Conservation (phyloP, 257 asterid genomes). For the Solanum etuberosum region DNA sequence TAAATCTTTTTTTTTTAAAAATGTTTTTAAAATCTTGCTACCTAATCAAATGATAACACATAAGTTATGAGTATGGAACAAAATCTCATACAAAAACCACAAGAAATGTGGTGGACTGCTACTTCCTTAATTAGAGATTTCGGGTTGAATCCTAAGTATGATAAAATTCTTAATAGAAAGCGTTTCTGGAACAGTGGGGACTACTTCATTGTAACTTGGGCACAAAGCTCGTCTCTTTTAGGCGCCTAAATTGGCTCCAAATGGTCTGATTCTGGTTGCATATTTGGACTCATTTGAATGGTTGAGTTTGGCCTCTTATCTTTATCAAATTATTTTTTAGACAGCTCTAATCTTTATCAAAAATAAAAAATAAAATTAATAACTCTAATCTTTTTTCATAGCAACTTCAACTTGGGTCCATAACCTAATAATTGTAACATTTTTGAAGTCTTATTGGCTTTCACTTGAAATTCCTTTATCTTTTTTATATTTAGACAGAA, state of each 20-base stretch:
- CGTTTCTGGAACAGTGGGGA: too few relatives aligned
- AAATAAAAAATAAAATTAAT: too few relatives aligned
- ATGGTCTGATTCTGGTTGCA: background rate
- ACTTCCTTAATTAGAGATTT: rapidly evolving
- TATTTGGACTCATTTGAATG: background rate
- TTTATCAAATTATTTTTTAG: background rate
- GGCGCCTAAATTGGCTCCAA: background rate
- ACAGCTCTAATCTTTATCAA: background rate
- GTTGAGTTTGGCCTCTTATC: background rate
- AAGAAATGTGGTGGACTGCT: background rate
- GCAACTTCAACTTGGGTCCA: background rate
- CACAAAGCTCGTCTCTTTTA: background rate
- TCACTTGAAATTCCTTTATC: background rate
- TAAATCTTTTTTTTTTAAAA: too few relatives aligned
- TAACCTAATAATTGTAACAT: background rate
- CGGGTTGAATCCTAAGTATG: background rate
- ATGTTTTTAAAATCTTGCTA: background rate
- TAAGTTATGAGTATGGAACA: background rate
- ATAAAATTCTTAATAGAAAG: too few relatives aligned
- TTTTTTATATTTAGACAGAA: background rate
- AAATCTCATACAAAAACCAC: too few relatives aligned
- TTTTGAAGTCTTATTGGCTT: background rate
- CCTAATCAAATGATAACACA: background rate
- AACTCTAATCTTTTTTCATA: background rate
- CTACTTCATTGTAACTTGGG: background rate